phyloP scores from a whole-genome alignment of 78 protist species.

The Tieghemostelium lacteum region DNA sequence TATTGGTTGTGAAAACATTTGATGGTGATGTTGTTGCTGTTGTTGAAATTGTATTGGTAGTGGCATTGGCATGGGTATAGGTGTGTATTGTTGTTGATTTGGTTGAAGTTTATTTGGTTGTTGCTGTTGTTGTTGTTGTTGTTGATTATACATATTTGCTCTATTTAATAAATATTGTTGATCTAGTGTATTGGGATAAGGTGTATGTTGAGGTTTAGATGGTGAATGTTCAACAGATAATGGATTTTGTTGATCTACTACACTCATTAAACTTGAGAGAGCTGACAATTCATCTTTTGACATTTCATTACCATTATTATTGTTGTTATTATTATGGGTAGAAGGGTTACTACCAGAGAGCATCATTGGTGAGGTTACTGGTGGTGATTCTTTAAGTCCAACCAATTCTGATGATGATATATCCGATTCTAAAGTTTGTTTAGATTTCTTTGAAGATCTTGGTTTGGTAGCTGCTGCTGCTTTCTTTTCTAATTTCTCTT shows the following conservation, averaged over 20 bases:
- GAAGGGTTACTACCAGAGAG: no score
- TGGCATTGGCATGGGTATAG: slow-evolving; percentile 1
- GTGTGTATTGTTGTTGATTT: slow-evolving; percentile 5
- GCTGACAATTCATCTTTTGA: slow-evolving; percentile 43
- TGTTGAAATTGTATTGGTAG: background rate
- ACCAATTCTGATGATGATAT: no score
- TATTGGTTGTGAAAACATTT: slow-evolving; percentile 4
- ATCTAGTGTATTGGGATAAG: background rate
- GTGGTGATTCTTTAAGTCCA: no score
- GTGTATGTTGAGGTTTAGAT: slow-evolving; percentile 10
- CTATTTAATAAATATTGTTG: background rate
- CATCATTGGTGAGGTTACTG: no score
- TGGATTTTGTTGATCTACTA: slow-evolving; percentile 26
- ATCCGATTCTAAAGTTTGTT: no score
- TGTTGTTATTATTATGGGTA: slow-evolving; percentile 14
- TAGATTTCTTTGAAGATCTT: slow-evolving; percentile 38
- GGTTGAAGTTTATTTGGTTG: background rate
- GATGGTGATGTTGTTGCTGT: slow-evolving; percentile 37
- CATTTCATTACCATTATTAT: no score
- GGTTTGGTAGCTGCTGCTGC: background rate
- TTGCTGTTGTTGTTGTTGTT: slow-evolving; percentile 2
- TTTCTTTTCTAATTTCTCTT: slow-evolving; percentile 35
- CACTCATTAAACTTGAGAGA: slow-evolving; percentile 45
- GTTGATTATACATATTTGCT: background rate
- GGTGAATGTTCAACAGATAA: background rate